These are phyloP conservation scores for Thinopyrum elongatum DNA, from an alignment of 176 grass and related monocot species.

Conservation along the genomic window DNA sequence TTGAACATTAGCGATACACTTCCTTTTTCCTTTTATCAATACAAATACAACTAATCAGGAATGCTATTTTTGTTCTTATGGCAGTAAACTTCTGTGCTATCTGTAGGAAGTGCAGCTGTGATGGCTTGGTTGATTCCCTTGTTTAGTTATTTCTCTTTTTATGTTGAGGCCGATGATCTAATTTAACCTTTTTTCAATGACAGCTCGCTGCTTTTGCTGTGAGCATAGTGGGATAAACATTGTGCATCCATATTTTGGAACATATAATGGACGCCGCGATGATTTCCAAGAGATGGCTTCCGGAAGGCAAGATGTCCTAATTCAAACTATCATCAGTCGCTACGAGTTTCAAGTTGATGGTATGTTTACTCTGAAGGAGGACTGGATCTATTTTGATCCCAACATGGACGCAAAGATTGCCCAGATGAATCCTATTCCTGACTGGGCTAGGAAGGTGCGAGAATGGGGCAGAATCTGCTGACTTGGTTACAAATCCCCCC, in stretches of 20 bases:
- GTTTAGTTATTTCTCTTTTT: not conserved
- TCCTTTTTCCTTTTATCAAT: too few relatives aligned
- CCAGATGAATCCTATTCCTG: not conserved
- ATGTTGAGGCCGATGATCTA: not conserved
- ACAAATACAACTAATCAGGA: not conserved
- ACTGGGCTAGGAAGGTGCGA: not conserved
- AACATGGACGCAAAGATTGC: not conserved
- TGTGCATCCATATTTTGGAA: not conserved
- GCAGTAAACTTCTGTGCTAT: too few relatives aligned
- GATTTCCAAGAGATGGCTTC: constrained; percentile 7
- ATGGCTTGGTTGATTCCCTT: too few relatives aligned
- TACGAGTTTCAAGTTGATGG: not conserved
- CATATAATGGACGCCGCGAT: not conserved
- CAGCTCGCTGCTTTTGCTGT: constrained; percentile 7
- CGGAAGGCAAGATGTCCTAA: not conserved
- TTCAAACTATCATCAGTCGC: not conserved
- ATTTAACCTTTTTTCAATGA: not conserved
- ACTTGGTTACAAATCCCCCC: not conserved
- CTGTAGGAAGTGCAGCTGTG: too few relatives aligned
- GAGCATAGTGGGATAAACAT: constrained; percentile 15
- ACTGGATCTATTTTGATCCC: not conserved
- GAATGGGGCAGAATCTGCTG: not conserved
- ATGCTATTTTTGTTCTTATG: not conserved
- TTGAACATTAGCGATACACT: not conserved
- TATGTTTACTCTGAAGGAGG: constrained; percentile 5